Base-by-base conservation (phyloP, 2,329 filamentous ascomycete genomes). In the Paecilomyces variotii region DNA sequence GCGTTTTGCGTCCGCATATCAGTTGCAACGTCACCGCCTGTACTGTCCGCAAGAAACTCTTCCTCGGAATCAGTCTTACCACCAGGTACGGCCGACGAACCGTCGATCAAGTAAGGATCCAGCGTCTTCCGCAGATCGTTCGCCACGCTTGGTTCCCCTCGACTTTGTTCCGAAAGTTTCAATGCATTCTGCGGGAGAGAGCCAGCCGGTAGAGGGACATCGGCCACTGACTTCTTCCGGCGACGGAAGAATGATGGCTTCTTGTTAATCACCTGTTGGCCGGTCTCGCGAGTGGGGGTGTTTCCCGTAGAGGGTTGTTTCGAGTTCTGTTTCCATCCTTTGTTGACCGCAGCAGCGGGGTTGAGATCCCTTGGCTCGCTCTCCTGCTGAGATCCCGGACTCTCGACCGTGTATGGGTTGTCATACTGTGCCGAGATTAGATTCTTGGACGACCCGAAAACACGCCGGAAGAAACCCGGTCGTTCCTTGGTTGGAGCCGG, bases 171-270 rank as follows among this genome's bases (percentile, higher is more conserved):
- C 57, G 65, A 51, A 26, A 59, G 67, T 51, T 72, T 73, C 35
- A 79, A 67, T 39, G 76, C 74, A 28, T 78, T 64, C 51, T 79
- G 74, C 73, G 74, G 66, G 73, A 50, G 76, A 60, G 70, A 80
- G 64, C 66, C 70, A 60, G 73, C 80, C 74, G 7, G 87, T 85
- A 34, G 88, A 81, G 52, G 73, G 71, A 45, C 39, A 62, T 95
- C 91, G 12, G 85, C 84, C 34, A 91, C 76, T 4, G 92, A 96
- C 82, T 93, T 95, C 83, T 97, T 97, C 62, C 92, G 84, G 60
- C 94, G 84, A 62, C 94, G 84, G 77, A 97, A 97, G 77, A 99
- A 97, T 0, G 91, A 93, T 0, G 93, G 95, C 3, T 90, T 85
- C 74, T 97, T 97, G 79, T 97, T 97, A 67, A 90, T 89, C 56